Percentiles rank a stretch among this genome's conserved stretches.
These are phyloP conservation scores for Debaryomyces prosopidis DNA, from an alignment of 805 yeast genomes.

Conservation along the genomic window DNA sequence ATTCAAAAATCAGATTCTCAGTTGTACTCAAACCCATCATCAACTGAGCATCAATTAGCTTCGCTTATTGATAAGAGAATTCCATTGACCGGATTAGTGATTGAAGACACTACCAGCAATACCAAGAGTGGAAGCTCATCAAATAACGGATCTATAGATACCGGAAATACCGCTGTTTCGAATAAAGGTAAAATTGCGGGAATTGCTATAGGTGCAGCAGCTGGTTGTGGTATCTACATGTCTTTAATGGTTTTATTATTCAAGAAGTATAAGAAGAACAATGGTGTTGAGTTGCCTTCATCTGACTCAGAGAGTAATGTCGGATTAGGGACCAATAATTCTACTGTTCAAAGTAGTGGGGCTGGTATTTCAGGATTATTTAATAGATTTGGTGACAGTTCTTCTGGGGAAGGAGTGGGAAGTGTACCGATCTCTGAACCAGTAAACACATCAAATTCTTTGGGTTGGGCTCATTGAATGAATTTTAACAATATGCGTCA, in stretches of 20 bases:
- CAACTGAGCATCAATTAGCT: conserved; percentile 59
- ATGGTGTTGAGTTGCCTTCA: conserved; percentile 41
- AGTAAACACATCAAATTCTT: conserved; percentile 66
- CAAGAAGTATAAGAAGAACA: conserved; percentile 47
- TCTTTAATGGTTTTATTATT: conserved; percentile 57
- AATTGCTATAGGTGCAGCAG: conserved; percentile 78
- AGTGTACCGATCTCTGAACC: conserved; percentile 59
- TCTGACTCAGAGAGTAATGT: conserved; percentile 40
- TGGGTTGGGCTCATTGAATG: conserved; percentile 57
- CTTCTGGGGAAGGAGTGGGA: conserved; percentile 17
- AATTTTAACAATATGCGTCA: too few relatives aligned
- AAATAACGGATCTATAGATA: conserved; percentile 39
- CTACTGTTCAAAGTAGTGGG: conserved; percentile 14
- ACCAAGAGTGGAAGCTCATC: conserved; percentile 11
- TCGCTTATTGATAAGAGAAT: conserved; percentile 70
- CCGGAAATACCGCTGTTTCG: conserved; percentile 11
- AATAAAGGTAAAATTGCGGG: conserved; percentile 61
- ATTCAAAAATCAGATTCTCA: conserved; percentile 54
- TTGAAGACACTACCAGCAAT: conserved; percentile 8
- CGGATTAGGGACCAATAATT: conserved; percentile 19
- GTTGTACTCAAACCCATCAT: conserved; percentile 60
- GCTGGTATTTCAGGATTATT: conserved; percentile 29
- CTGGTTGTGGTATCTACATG: conserved; percentile 71
- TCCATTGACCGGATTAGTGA: conserved; percentile 51
- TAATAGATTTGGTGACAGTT: conserved; percentile 20